Conservation (phyloP, 345 rosid genomes). For the Erucastrum elatum region DNA sequence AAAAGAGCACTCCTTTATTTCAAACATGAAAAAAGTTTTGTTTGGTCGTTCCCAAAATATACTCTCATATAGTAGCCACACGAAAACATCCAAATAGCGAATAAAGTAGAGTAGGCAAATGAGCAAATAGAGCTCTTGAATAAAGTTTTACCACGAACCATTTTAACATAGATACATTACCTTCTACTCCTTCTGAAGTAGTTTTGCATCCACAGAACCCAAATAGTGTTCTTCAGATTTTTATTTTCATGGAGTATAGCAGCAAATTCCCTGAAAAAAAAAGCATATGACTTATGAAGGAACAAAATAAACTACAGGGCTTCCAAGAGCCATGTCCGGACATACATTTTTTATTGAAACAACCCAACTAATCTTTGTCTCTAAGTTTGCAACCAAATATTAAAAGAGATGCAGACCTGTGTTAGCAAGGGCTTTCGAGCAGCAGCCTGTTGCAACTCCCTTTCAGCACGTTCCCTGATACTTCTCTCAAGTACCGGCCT, state of each 20-base stretch:
- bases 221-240: constrained; percentile 20
- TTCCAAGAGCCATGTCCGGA: too few relatives aligned
- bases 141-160: constrained; percentile 19
- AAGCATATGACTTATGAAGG: background rate
- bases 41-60: constrained; percentile 37
- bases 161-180: constrained; percentile 24
- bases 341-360: too few relatives aligned
- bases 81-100: constrained; percentile 21
- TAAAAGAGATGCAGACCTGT: constrained; percentile 28
- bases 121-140: constrained; percentile 18
- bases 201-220: constrained; percentile 11
- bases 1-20: constrained; percentile 34
- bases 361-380: background rate
- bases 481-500: constrained; percentile 99
- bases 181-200: constrained; percentile 20
- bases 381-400: constrained; percentile 2
- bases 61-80: constrained; percentile 8
- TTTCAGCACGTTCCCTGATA: constrained; percentile 81
- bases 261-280: constrained; percentile 18
- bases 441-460: constrained; percentile 87
- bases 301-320: background rate
- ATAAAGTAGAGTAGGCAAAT: constrained; percentile 18
- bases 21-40: constrained; percentile 35
- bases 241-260: constrained; percentile 35
- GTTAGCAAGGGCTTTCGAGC: constrained; percentile 49